phyloP scores from a whole-genome alignment of 2,329 filamentous ascomycete species.

The Blastomyces emzantsi region DNA sequence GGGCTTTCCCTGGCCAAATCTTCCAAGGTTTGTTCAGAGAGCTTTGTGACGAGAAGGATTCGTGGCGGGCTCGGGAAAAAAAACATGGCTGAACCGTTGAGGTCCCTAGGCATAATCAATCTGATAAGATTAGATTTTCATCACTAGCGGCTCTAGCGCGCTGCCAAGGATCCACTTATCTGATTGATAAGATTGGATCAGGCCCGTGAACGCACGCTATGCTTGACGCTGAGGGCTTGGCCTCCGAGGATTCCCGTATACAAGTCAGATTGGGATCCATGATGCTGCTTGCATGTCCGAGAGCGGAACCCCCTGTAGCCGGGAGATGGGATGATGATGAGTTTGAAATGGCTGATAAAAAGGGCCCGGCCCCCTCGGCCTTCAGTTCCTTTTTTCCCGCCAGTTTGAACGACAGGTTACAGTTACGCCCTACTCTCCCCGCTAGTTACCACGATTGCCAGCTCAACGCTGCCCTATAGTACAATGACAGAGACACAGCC shows the following conservation, averaged over 20 bases:
- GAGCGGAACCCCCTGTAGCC: neutral
- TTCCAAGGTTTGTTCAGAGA: neutral
- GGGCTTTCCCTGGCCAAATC: neutral
- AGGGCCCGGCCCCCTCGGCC: neutral
- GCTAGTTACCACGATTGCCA: neutral
- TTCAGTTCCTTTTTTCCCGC: neutral
- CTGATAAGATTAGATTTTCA: neutral
- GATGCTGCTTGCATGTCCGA: neutral
- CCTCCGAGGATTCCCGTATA: neutral
- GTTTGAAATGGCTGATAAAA: neutral
- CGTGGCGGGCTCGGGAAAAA: neutral
- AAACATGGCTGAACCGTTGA: neutral
- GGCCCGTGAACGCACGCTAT: neutral
- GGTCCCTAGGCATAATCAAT: neutral
- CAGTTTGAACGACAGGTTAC: neutral
- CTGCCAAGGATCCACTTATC: neutral
- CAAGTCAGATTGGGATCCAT: neutral
- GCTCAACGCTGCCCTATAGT: neutral
- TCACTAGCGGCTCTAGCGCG: neutral
- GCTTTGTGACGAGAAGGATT: neutral
- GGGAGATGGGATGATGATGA: neutral
- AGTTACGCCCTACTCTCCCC: too few species aligned
- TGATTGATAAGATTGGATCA: slow-evolving; percentile 1
- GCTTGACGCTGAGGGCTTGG: neutral
- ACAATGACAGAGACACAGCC: slow-evolving; percentile 11